Conservation (phyloP, 192 early-diverging fungal species). For the Pilobolus umbonatus region DNA sequence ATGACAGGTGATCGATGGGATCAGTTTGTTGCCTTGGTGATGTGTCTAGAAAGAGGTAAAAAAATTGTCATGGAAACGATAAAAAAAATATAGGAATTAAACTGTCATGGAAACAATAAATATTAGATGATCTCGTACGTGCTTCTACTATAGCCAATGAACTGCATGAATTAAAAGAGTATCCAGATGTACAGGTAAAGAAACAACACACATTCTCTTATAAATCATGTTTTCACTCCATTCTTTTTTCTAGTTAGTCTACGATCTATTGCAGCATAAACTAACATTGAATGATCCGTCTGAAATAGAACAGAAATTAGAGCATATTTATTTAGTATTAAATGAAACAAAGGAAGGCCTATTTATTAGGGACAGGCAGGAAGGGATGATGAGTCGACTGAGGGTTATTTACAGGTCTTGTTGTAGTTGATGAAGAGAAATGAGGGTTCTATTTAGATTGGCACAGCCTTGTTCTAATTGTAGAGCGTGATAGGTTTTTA, state of each 20-base stretch:
- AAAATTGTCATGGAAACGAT: background rate
- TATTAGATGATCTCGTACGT: constrained; percentile 11
- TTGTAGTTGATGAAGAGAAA: constrained; percentile 3
- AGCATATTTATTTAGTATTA: constrained; percentile 1
- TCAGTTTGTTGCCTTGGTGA: background rate
- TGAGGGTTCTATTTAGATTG: constrained; percentile 4
- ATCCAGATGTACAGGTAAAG: constrained; percentile 17
- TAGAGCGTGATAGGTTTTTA: constrained; percentile 12
- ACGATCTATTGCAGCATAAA: constrained; percentile 1
- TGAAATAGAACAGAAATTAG: background rate
- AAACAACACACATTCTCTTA: background rate
- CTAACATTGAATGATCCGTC: background rate
- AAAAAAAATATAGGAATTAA: background rate
- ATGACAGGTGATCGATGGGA: constrained; percentile 1
- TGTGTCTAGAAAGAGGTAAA: constrained; percentile 14
- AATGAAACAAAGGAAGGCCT: background rate
- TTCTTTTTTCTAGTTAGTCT: background rate
- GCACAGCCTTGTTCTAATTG: constrained; percentile 16
- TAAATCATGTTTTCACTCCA: background rate
- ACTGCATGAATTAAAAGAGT: background rate
- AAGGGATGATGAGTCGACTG: too few species aligned
- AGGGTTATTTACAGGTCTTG: too few species aligned
- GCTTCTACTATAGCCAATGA: constrained; percentile 2
- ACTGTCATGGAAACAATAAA: background rate
- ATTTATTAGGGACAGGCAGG: constrained; percentile 1